phyloP scores from a whole-genome alignment of 306 rosid genomes.

The Albizia julibrissin region DNA sequence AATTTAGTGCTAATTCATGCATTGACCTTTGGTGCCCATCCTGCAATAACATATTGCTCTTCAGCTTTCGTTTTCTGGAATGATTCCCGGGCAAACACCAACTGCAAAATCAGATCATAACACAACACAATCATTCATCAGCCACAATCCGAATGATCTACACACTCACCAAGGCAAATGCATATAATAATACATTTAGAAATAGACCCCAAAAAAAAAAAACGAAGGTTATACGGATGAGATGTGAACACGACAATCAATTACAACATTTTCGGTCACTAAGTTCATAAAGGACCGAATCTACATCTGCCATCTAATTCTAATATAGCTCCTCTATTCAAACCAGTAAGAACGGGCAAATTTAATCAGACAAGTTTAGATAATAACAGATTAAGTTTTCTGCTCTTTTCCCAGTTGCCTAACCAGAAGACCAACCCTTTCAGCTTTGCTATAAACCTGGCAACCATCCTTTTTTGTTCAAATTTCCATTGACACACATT shows the following conservation, averaged over 20 bases:
- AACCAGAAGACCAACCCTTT: background rate
- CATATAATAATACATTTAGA: background rate
- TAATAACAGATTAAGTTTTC: background rate
- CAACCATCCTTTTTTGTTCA: background rate
- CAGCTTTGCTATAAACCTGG: background rate
- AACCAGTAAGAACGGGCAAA: background rate
- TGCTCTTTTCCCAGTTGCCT: background rate
- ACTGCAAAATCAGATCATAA: constrained; percentile 46
- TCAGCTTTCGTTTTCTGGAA: constrained; percentile 66
- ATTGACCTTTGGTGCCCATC: constrained; percentile 90
- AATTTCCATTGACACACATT: background rate
- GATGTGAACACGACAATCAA: background rate
- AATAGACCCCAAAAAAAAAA: background rate
- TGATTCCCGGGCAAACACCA: constrained; percentile 65
- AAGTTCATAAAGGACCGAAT: background rate
- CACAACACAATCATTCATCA: constrained; percentile 19
- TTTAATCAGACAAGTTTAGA: too few relatives aligned
- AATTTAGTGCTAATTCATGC: constrained; percentile 52
- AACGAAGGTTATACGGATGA: background rate
- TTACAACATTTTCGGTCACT: background rate
- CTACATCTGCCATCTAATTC: constrained; percentile 1
- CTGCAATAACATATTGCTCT: constrained; percentile 68
- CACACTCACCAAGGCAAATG: background rate
- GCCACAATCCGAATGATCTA: background rate
- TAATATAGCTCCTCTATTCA: background rate